These are phyloP conservation scores for Aspergillus coremiiformis DNA, from an alignment of 495 filamentous ascomycete genomes.

Conservation along the genomic window DNA sequence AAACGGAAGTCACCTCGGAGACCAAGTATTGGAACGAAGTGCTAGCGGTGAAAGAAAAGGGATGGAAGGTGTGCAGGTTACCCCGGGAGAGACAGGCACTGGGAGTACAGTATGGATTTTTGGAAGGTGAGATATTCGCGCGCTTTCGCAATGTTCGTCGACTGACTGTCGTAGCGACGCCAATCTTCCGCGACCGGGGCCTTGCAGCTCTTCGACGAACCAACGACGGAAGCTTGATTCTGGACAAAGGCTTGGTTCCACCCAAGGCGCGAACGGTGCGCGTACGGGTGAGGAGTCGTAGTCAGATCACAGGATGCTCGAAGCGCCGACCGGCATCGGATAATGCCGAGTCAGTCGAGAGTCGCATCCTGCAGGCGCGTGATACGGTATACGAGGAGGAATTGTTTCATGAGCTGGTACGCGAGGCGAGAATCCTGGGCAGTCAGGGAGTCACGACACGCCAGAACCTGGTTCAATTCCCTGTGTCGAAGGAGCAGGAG, in stretches of 20 bases:
- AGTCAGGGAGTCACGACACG: conserved; percentile 57
- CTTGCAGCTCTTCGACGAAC: conserved; percentile 68
- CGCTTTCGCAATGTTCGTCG: background rate
- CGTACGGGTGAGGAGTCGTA: conserved; percentile 46
- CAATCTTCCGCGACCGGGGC: conserved; percentile 69
- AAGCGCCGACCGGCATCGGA: conserved; percentile 27
- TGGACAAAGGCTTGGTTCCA: conserved; percentile 60
- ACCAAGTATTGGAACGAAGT: conserved; percentile 84
- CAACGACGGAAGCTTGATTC: conserved; percentile 62
- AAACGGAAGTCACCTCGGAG: conserved; percentile 69
- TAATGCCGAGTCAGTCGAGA: conserved; percentile 42
- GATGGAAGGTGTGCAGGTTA: conserved; percentile 73
- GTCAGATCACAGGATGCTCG: conserved; percentile 36
- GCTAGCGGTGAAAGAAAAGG: conserved; percentile 66
- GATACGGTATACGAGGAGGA: conserved; percentile 89
- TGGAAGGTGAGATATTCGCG: conserved; percentile 47
- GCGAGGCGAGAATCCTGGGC: conserved; percentile 66
- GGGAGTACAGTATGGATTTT: conserved; percentile 82
- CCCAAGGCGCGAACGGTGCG: conserved; percentile 55
- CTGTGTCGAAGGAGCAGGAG: conserved; percentile 45
- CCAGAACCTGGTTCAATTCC: conserved; percentile 50
- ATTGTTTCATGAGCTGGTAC: conserved; percentile 82
- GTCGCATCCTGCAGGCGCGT: conserved; percentile 69
- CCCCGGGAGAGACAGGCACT: conserved; percentile 67
- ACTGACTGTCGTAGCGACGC: conserved; percentile 43